phyloP scores from a whole-genome alignment of 352 stramenopile species.

The Phytophthora pisi region DNA sequence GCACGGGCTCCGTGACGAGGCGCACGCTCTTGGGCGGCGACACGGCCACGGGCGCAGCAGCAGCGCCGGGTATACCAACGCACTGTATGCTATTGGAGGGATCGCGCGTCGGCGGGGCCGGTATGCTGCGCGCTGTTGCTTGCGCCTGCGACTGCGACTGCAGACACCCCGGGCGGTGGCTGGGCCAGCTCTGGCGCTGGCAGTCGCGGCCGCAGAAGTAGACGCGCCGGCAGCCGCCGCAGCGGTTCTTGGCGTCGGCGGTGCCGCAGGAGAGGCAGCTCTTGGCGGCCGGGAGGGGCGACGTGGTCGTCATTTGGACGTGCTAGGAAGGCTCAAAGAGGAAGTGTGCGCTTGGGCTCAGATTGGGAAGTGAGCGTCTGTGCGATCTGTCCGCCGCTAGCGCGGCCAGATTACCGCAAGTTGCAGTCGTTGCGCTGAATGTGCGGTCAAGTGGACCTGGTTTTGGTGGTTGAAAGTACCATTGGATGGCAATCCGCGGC shows the following conservation, averaged over 20 bases:
- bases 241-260: constrained; percentile 65
- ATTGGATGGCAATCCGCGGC: no score
- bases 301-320: constrained; percentile 5
- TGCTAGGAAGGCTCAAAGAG: background rate
- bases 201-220: constrained; percentile 85
- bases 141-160: background rate
- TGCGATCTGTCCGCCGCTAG: constrained; percentile 11
- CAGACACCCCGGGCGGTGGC: constrained; percentile 58
- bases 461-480: background rate
- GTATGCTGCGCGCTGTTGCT: no score
- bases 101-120: background rate
- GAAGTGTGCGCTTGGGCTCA: constrained; percentile 18
- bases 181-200: constrained; percentile 65
- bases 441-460: background rate
- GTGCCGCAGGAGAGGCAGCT: constrained; percentile 56
- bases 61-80: constrained; percentile 33
- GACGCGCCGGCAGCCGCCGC: constrained; percentile 67
- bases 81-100: constrained; percentile 22
- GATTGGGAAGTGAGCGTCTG: constrained; percentile 30
- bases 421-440: background rate
- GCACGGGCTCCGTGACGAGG: constrained; percentile 47
- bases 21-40: constrained; percentile 49
- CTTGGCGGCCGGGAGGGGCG: constrained; percentile 8
- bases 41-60: constrained; percentile 17
- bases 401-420: background rate